Evolutionary conservation across 192 early-diverging fungal species (phyloP).

Genomic region (Backusella australiensis): DNA sequence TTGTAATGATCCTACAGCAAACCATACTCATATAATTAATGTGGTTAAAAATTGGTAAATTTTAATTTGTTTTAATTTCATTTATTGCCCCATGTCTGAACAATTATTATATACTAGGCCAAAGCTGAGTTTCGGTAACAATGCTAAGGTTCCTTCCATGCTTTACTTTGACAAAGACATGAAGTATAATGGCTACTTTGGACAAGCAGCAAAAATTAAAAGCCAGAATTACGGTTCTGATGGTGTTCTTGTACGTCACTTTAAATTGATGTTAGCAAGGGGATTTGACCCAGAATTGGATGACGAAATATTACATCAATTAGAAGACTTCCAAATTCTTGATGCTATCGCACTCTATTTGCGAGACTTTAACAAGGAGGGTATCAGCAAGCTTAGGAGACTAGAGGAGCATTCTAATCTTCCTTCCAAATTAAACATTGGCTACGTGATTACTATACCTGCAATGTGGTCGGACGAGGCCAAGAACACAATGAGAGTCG

Average conservation of each 20-base stretch:
- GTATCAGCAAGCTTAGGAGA: background rate
- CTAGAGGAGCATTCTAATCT: background rate
- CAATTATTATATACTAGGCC: background rate
- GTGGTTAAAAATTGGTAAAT: background rate
- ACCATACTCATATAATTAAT: background rate
- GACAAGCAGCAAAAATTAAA: background rate
- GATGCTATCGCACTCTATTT: background rate
- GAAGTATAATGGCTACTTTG: background rate
- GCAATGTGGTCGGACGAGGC: slow-evolving; percentile 44
- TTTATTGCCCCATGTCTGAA: background rate
- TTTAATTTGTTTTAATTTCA: background rate
- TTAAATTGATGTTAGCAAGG: background rate
- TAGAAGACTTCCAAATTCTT: background rate
- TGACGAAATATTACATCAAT: background rate
- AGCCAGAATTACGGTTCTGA: background rate
- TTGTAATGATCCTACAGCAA: background rate
- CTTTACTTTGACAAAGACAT: background rate
- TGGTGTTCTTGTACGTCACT: background rate
- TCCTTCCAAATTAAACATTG: background rate
- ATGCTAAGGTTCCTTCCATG: background rate
- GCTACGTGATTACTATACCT: background rate
- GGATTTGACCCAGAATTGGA: background rate
- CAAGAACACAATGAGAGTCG: slow-evolving; percentile 51
- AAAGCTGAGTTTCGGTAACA: background rate
- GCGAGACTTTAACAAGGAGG: background rate